Percentiles rank a stretch among this genome's conserved stretches.
Evolutionary conservation across 305 asterid species (phyloP).

Genomic region (Euphrasia arctica): DNA sequence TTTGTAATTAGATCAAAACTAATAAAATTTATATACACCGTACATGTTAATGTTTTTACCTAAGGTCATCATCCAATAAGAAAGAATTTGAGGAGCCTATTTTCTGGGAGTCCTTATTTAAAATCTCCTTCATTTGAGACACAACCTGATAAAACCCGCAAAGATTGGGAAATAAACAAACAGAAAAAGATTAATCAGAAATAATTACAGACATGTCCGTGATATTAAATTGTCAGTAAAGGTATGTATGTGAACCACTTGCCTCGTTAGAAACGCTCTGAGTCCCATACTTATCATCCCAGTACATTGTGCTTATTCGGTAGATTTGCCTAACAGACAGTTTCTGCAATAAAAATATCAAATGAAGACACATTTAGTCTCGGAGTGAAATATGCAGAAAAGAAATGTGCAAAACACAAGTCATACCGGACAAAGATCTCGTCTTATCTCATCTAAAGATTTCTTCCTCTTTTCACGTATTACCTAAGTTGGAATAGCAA

Average conservation of each 20-base stretch:
- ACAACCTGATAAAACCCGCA: conserved; percentile 34
- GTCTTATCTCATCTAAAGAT: conserved; percentile 86
- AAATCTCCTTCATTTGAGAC: conserved; percentile 87
- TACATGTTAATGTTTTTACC: conserved; percentile 42
- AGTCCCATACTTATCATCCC: conserved; percentile 99
- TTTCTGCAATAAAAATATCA: conserved; percentile 42
- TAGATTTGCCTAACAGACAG: conserved; percentile 92
- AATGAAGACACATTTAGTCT: conserved; percentile 13
- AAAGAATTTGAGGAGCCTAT: conserved; percentile 79
- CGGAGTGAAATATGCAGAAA: conserved; percentile 20
- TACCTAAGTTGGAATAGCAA: conserved; percentile 46
- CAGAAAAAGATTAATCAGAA: too few species aligned
- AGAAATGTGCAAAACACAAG: conserved; percentile 1
- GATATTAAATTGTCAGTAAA: too few species aligned
- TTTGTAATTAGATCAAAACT: background rate
- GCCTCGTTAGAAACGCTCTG: conserved; percentile 95
- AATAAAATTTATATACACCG: conserved; percentile 1
- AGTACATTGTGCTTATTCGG: conserved; percentile 96
- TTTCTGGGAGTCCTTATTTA: conserved; percentile 83
- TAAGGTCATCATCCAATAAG: conserved; percentile 94
- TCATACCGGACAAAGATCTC: conserved; percentile 94
- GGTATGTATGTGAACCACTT: conserved; percentile 32
- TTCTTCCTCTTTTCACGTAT: conserved; percentile 96
- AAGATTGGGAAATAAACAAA: too few species aligned
- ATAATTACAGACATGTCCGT: too few species aligned